Conservation (phyloP, 2,329 filamentous ascomycete species). For the Aspergillus tamarii region DNA sequence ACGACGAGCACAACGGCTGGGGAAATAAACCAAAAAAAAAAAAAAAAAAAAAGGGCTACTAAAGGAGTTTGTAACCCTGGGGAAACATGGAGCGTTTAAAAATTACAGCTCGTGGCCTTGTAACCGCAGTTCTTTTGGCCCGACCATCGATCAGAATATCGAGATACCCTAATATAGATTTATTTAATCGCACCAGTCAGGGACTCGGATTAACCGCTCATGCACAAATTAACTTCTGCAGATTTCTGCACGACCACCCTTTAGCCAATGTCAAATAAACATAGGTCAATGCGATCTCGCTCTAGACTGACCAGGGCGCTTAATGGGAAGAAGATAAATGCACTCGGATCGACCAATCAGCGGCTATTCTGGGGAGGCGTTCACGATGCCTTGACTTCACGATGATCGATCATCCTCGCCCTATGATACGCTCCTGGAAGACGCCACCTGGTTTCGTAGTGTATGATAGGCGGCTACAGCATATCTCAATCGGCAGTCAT, state of each 20-base stretch:
- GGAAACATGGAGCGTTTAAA: neutral
- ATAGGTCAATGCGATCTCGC: neutral
- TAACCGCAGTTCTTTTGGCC: neutral
- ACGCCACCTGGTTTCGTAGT: neutral
- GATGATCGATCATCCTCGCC: neutral
- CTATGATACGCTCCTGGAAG: neutral
- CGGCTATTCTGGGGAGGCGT: neutral
- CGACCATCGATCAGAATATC: neutral
- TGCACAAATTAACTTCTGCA: neutral
- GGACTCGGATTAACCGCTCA: neutral
- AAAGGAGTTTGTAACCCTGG: neutral
- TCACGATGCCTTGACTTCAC: neutral
- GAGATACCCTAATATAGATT: neutral
- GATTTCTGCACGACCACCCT: neutral
- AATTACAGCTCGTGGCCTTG: neutral
- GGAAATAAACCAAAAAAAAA: neutral
- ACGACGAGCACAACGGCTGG: neutral
- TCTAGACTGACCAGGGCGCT: neutral
- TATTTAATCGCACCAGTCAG: neutral
- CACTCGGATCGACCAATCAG: neutral
- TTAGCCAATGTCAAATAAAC: neutral
- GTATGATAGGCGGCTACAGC: neutral
- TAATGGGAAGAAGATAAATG: neutral
- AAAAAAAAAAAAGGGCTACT: neutral
- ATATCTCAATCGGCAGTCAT: neutral